Base-by-base conservation (phyloP, 225 moss, liverwort and hornwort genomes). In the Physcomitrium patens region DNA sequence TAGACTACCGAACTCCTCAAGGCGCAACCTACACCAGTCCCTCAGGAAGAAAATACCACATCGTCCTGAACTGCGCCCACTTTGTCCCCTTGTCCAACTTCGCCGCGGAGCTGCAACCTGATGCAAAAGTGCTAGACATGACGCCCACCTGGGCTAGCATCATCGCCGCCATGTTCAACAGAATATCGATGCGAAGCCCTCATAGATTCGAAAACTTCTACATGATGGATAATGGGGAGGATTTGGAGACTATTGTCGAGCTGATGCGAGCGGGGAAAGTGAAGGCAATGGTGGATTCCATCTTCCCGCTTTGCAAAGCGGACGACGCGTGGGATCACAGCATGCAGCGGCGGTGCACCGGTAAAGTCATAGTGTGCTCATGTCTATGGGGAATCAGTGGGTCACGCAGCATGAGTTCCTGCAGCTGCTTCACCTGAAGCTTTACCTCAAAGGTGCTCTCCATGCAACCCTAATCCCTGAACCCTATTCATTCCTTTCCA, bases 271-370 rank as follows among this genome's bases (percentile, higher is more conserved):
- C 57, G 47, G 92, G 90, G 48, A 84, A 87, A 69, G 19, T 94
- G 69, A 81, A 75, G 57, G 77, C 85, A 7, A 45, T 85, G 1
- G 69, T 94, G 20, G 94, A 94, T 67, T 90, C 90, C 0, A 83
- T 26, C 31, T 83, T 62, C 55, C 82, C 87, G 0, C 18, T 94
- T 20, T 69, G 68, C 1, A 77, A 79, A 54, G 90, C 86, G 0
- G 82, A 74, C 17, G 89, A 81, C 1, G 92, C 92, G 9, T 94
- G 94, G 94, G 77, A 87, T 53, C 85, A 82, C 63, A 92, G 90
- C 60, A 87, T 82, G 3, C 87, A 81, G 19, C 88, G 94, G 8
- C 94, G 92, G 55, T 77, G 76, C 69, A 89, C 92, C 11, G 92
- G 94, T 2, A 94, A 92, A 58, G 75, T 78, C 50, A 20, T 78